Evolutionary conservation across 1,284 basidiomycete genomes (phyloP).

Genomic region (Microbotryomycetes sp.): DNA sequence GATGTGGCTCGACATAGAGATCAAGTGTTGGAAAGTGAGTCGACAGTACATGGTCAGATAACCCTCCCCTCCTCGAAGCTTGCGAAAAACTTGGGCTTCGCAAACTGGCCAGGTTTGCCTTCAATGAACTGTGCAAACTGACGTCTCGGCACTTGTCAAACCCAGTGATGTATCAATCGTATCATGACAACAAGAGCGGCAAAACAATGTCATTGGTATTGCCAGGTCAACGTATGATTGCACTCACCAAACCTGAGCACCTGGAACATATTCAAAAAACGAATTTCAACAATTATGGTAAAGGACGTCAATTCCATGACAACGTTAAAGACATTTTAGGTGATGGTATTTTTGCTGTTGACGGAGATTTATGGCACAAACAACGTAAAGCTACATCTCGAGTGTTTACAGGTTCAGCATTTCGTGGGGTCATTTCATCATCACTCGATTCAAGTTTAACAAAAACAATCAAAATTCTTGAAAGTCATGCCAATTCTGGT

Average conservation of each 20-base stretch:
- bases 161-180: not conserved
- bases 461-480: not conserved
- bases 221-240: not conserved
- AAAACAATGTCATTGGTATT: not conserved
- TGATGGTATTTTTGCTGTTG: not conserved
- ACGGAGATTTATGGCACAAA: conserved; percentile 35
- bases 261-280: conserved; percentile 33
- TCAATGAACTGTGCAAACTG: not conserved
- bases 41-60: no score
- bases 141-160: no score
- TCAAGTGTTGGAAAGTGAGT: not conserved
- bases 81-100: no score
- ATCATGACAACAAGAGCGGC: not conserved
- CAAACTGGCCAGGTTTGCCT: not conserved
- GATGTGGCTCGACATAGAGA: not conserved
- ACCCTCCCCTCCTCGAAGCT: no score
- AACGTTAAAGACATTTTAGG: conserved; percentile 10
- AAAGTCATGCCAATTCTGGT: not conserved
- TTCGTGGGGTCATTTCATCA: not conserved
- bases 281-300: conserved; percentile 39
- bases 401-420: conserved; percentile 9
- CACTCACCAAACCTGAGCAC: not conserved
- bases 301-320: not conserved
- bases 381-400: conserved; percentile 31
- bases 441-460: not conserved